Evolutionary conservation across 2,329 filamentous ascomycete genomes (phyloP), one percentile per base, ranked within the genome.

Genomic region (Fusarium duplospermum): DNA sequence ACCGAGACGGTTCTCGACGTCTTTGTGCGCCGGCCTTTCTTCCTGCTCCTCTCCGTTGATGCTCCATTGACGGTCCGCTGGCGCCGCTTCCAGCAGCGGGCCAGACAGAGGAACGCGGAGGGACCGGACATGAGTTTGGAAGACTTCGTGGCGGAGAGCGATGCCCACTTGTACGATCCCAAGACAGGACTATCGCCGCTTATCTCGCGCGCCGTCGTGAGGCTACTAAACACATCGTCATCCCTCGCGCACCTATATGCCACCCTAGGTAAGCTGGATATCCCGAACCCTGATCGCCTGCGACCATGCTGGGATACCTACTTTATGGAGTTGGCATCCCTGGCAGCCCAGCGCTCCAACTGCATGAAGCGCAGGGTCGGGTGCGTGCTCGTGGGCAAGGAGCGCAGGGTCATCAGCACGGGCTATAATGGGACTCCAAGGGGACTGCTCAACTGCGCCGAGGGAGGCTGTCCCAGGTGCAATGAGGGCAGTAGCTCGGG

Each of bases 291-390:
- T 36, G 89, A 93, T 77, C 92, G 96, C 2, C 87, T 99, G 38
- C 91, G 96, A 2, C 96, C 96, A 1, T 92, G 90, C 58, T 99
- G 96, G 96, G 96, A 99, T 83, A 92, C 93, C 78, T 99, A 99
- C 85, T 99, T 99, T 81, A 99, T 99, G 96, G 91, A 94, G 45
- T 87, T 99, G n/a, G 95, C 96, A 6, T 94, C 93, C 36, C 90
- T 99, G 57, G 96, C 96, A 9, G 94, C 96, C 1, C 93, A 94
- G 76, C 90, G 96, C 73, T 94, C 92, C 80, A 99, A 99, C 83
- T 99, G 96, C 86, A 99, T 99, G 96, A 98, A 98, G 85, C 90
- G 96, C 33, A 91, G 96, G 74, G 96, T 99, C 2, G 96, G 96
- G 9, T 98, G 95, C 84, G 96, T 98, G 8, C 88, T 99, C 11